Conservation (phyloP, 163 green algal species). For the Chlamydomonas reinhardtii region DNA sequence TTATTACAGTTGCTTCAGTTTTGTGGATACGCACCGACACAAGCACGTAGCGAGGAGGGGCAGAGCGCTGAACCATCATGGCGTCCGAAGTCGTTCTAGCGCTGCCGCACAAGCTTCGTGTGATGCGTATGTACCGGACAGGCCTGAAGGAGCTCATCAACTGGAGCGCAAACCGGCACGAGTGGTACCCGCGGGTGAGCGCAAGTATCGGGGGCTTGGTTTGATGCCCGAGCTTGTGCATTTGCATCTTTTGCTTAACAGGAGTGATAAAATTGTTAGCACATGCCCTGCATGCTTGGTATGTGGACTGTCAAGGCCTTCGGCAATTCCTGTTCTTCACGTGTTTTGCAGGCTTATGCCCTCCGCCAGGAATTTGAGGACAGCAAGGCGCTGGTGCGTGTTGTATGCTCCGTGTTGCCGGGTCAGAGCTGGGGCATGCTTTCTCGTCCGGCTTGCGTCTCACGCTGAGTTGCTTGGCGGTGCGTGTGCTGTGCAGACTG, state of each 20-base stretch:
- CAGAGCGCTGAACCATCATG: conserved; percentile 11
- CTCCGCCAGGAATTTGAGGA: conserved; percentile 62
- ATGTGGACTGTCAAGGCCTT: too few relatives aligned
- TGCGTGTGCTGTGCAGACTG: conserved; percentile 27
- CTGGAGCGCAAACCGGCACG: conserved; percentile 43
- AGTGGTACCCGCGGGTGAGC: conserved; percentile 50
- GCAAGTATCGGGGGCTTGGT: background rate
- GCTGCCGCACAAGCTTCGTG: conserved; percentile 54
- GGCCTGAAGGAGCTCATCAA: conserved; percentile 57
- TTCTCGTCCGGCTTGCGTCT: too few relatives aligned
- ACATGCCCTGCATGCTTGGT: background rate
- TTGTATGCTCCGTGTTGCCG: too few relatives aligned
- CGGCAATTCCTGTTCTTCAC: background rate
- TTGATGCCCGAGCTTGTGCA: too few relatives aligned
- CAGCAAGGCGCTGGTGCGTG: conserved; percentile 51
- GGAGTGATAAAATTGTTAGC: background rate
- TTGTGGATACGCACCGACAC: too few relatives aligned
- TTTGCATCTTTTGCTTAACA: background rate
- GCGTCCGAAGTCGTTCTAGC: conserved; percentile 46
- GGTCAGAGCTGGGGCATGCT: too few relatives aligned
- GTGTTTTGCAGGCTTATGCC: conserved; percentile 16
- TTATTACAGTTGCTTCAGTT: too few relatives aligned
- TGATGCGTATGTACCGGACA: conserved; percentile 63
- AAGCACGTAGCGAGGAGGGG: background rate
- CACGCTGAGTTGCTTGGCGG: too few relatives aligned